phyloP scores from a whole-genome alignment of 2,329 filamentous ascomycete species.

The Amesomyces nigricolor region DNA sequence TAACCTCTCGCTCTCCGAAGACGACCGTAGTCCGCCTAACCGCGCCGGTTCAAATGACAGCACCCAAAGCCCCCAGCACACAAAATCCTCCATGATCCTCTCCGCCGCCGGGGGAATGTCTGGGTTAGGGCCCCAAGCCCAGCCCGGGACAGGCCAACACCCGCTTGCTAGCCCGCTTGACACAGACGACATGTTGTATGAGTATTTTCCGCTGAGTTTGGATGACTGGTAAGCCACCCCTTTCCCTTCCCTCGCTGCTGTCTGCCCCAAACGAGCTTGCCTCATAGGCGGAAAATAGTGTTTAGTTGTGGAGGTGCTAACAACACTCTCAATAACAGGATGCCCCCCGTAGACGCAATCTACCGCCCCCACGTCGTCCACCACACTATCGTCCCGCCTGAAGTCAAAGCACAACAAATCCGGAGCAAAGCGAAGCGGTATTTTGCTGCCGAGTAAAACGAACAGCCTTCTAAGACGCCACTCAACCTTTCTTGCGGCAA shows the following conservation, averaged over 20 bases:
- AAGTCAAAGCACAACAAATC: conserved; percentile 63
- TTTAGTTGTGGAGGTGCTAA: no score
- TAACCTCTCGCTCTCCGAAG: conserved; percentile 54
- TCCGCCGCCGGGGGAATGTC: neutral
- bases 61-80: conserved; percentile 45
- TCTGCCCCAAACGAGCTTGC: no score
- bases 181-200: conserved; percentile 78
- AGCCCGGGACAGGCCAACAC: neutral
- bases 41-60: conserved; percentile 36
- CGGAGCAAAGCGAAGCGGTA: conserved; percentile 65
- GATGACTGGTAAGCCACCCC: conserved; percentile 76
- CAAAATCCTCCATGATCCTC: conserved; percentile 28
- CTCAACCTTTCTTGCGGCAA: neutral
- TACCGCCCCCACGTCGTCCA: conserved; percentile 92
- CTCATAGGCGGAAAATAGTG: no score
- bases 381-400: conserved; percentile 67
- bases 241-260: no score
- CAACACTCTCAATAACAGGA: conserved; percentile 41
- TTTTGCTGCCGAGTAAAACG: conserved; percentile 56
- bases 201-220: conserved; percentile 87
- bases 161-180: conserved; percentile 55
- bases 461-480: no score
- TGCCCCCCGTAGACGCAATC: conserved; percentile 82
- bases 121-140: neutral
- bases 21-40: conserved; percentile 52